Evolutionary conservation across 2,329 filamentous ascomycete genomes (phyloP).

Genomic region (Plenodomus tracheiphilus): DNA sequence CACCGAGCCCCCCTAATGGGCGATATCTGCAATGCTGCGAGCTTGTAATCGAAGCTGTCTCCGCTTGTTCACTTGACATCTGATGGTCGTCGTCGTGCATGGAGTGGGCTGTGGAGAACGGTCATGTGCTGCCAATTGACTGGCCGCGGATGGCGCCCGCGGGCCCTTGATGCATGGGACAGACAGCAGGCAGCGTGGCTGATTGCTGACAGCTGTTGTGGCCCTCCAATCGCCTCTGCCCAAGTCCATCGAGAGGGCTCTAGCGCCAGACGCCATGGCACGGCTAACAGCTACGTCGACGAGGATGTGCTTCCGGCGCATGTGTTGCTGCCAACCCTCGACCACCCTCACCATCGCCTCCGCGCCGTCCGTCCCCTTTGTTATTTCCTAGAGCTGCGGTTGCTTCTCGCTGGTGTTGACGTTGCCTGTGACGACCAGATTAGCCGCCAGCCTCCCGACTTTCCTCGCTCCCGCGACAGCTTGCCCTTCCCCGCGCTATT

Average conservation of each 20-base stretch:
- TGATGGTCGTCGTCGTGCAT: neutral
- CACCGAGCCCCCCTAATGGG: neutral
- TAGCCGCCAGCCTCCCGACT: constrained; percentile 28
- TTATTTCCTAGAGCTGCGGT: constrained; percentile 9
- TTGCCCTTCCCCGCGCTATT: constrained; percentile 34
- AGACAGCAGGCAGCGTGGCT: constrained; percentile 10
- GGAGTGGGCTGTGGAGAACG: constrained; percentile 9
- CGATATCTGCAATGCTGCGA: neutral
- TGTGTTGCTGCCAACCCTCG: constrained; percentile 10
- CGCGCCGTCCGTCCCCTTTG: neutral
- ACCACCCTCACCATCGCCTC: constrained; percentile 12
- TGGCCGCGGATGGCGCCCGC: constrained; percentile 5
- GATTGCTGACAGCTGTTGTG: constrained; percentile 28
- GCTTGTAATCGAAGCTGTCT: neutral
- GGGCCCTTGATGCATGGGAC: constrained; percentile 12
- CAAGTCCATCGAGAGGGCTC: neutral
- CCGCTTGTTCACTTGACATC: neutral
- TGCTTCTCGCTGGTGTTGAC: constrained; percentile 6
- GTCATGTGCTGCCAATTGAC: constrained; percentile 17
- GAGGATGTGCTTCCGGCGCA: constrained; percentile 20
- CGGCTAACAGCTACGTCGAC: constrained; percentile 16
- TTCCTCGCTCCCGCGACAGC: constrained; percentile 7
- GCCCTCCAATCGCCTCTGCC: constrained; percentile 14
- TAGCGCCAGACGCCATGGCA: constrained; percentile 9
- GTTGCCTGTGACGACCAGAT: constrained; percentile 1